A percentile compares a stretch with the other conserved stretches of the same genome.
Conservation (phyloP, 2,329 filamentous ascomycete genomes). For the Hymenoscyphus linearis region DNA sequence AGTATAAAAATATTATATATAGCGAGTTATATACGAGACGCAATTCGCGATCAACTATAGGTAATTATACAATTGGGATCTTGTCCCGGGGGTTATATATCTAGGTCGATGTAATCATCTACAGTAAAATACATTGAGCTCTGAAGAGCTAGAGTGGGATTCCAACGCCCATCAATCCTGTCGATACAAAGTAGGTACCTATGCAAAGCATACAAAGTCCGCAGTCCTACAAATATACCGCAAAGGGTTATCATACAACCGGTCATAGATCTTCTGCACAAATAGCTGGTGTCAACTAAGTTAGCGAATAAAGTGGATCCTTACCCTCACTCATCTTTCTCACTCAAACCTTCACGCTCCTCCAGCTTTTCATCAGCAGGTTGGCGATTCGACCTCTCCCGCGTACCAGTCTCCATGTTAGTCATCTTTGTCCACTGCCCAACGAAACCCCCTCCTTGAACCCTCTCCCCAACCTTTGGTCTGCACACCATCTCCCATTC, state of each 20-base stretch:
- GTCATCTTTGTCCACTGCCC: conserved; percentile 35
- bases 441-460: conserved; percentile 46
- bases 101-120: not conserved
- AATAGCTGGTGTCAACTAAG: not conserved
- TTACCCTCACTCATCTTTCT: not conserved
- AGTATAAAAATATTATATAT: no score
- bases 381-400: not conserved
- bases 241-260: not conserved
- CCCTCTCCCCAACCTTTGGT: conserved; percentile 43
- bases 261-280: not conserved
- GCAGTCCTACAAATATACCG: not conserved
- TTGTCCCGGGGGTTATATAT: not conserved
- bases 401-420: not conserved
- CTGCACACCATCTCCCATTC: conserved; percentile 45
- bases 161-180: not conserved
- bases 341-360: not conserved
- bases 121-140: not conserved
- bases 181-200: no score
- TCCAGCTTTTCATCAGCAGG: not conserved
- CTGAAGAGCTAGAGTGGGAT: not conserved
- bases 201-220: not conserved
- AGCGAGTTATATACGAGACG: no score
- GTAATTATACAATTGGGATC: no score
- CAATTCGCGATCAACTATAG: no score
- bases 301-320: no score